Conservation (phyloP, 2,329 filamentous ascomycete genomes). For the Grosmannia serpens region DNA sequence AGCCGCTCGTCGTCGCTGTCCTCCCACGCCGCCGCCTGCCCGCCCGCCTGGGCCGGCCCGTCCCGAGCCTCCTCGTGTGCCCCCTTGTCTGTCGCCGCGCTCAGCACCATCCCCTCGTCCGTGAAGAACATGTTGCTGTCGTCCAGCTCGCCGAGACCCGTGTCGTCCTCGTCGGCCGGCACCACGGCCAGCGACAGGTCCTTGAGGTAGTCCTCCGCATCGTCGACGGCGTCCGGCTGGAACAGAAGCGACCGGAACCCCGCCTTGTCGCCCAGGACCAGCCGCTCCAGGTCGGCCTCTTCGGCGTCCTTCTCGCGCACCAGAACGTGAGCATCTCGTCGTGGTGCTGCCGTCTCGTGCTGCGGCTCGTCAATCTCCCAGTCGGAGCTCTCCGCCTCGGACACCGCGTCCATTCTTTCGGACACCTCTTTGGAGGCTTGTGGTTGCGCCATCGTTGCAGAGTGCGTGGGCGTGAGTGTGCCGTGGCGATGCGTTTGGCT, state of each 20-base stretch:
- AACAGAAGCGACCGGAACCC: slow-evolving; percentile 70
- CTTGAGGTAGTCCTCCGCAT: slow-evolving; percentile 25
- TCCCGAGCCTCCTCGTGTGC: slow-evolving; percentile 10
- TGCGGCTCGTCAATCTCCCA: not conserved
- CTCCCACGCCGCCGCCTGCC: slow-evolving; percentile 62
- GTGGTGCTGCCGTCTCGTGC: not conserved
- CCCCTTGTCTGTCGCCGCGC: slow-evolving; percentile 19
- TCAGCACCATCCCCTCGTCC: slow-evolving; percentile 35
- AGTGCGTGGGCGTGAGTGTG: not conserved
- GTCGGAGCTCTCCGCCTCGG: slow-evolving; percentile 4
- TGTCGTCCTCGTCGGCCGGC: slow-evolving; percentile 11
- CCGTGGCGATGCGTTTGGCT: not conserved
- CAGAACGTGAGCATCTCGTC: slow-evolving; percentile 5
- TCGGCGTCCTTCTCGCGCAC: slow-evolving; percentile 61
- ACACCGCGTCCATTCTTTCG: not conserved
- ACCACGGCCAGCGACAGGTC: slow-evolving; percentile 16
- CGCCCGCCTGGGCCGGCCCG: slow-evolving; percentile 31
- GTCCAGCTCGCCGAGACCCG: slow-evolving; percentile 34
- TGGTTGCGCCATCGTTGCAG: slow-evolving; percentile 1
- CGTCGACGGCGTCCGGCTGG: slow-evolving; percentile 30
- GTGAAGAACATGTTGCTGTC: slow-evolving; percentile 81
- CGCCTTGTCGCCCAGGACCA: slow-evolving; percentile 80
- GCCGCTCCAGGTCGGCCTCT: slow-evolving; percentile 74
- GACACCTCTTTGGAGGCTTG: not conserved
- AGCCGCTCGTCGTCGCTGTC: slow-evolving; percentile 93